Conservation (phyloP, 2,329 filamentous ascomycete genomes). For the Scedosporium minutisporum region DNA sequence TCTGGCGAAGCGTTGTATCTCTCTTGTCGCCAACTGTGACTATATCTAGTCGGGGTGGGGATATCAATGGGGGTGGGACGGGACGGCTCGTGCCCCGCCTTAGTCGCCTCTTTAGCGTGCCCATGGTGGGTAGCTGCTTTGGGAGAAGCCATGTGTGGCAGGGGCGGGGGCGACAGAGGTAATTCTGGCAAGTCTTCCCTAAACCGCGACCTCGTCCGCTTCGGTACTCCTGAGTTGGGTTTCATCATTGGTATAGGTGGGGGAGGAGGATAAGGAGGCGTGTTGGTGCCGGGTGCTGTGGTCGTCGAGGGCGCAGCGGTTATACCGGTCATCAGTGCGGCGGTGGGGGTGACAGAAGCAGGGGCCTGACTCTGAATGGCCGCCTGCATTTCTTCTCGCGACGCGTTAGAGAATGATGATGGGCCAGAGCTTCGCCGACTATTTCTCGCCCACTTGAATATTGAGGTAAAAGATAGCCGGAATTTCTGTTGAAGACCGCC, state of each 20-base stretch:
- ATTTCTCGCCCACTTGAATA: constrained; percentile 60
- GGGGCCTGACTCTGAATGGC: constrained; percentile 10
- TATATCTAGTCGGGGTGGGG: background rate
- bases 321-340: background rate
- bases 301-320: background rate
- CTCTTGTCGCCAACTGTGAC: background rate
- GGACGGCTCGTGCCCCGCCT: background rate
- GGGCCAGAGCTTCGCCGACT: constrained; percentile 46
- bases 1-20: constrained; percentile 35
- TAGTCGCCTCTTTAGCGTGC: background rate
- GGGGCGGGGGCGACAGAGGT: constrained; percentile 74
- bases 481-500: background rate
- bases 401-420: constrained; percentile 86
- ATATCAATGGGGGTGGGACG: background rate
- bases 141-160: constrained; percentile 71
- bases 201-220: constrained; percentile 82
- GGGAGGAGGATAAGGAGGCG: constrained; percentile 3
- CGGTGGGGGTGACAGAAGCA: background rate
- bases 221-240: constrained; percentile 43
- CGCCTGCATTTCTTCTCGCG: constrained; percentile 69
- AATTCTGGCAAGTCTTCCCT: constrained; percentile 84
- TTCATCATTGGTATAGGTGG: constrained; percentile 20
- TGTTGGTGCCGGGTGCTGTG: background rate
- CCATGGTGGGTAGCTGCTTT: constrained; percentile 39
- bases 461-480: constrained; percentile 54